Evolutionary conservation across 192 early-diverging fungal species (phyloP).

Genomic region (Rhizoclosmatium sp.): DNA sequence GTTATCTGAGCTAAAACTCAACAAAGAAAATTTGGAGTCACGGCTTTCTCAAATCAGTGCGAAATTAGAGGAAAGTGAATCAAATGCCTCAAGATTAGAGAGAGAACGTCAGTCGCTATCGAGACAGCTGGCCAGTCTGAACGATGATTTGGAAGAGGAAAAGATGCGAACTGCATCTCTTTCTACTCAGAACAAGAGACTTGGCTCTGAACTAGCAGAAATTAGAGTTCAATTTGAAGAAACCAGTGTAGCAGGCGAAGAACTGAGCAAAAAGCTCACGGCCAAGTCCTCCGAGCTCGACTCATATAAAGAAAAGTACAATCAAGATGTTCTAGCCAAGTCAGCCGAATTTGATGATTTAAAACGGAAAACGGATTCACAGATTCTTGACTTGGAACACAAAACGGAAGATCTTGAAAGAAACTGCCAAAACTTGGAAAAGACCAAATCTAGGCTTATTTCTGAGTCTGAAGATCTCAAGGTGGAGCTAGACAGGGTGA

Average conservation of each 20-base stretch:
- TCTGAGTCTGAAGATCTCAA: conserved; percentile 80
- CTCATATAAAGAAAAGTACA: conserved; percentile 67
- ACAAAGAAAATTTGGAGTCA: conserved; percentile 74
- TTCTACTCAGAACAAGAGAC: conserved; percentile 56
- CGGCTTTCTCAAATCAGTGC: conserved; percentile 63
- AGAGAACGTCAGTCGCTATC: conserved; percentile 60
- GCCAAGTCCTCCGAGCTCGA: conserved; percentile 70
- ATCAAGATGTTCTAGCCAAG: conserved; percentile 63
- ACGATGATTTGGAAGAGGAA: conserved; percentile 64
- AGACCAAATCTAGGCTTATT: conserved; percentile 70
- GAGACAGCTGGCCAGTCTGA: conserved; percentile 52
- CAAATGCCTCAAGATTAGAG: conserved; percentile 57
- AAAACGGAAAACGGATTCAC: conserved; percentile 61
- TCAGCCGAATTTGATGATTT: conserved; percentile 65
- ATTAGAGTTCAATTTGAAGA: conserved; percentile 73
- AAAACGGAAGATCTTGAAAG: conserved; percentile 70
- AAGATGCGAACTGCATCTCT: conserved; percentile 42
- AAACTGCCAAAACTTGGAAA: conserved; percentile 68
- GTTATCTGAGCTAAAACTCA: conserved; percentile 65
- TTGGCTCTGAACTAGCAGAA: conserved; percentile 61
- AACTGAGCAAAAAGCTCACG: conserved; percentile 59
- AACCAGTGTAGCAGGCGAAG: conserved; percentile 59
- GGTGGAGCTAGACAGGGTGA: conserved; percentile 78
- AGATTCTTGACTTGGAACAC: conserved; percentile 71
- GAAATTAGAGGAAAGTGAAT: conserved; percentile 64